Percentiles rank a stretch among this genome's conserved stretches.
phyloP scores from a whole-genome alignment of 352 stramenopile species.

The Phytophthora idaei region DNA sequence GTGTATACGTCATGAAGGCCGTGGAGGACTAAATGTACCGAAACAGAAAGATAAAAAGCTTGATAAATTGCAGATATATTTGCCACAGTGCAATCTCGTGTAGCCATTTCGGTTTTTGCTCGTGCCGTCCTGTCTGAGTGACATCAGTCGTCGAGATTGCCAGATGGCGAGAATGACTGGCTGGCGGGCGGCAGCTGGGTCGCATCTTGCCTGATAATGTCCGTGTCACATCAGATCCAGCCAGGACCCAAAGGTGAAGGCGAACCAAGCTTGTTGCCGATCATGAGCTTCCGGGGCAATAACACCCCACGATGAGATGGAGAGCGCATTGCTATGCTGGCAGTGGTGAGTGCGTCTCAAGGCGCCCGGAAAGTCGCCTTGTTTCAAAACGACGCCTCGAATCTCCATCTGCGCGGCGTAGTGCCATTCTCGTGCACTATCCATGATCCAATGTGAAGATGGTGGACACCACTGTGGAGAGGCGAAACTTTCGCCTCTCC shows the following conservation, averaged over 20 bases:
- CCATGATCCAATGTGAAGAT: conserved; percentile 24
- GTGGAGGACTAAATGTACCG: conserved; percentile 19
- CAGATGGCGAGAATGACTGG: conserved; percentile 31
- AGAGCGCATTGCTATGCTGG: neutral
- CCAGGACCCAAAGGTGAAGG: conserved; percentile 7
- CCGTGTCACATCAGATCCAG: conserved; percentile 25
- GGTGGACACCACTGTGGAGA: conserved; percentile 19
- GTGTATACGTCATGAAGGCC: conserved; percentile 45
- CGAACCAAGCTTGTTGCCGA: neutral
- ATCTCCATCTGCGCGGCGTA: conserved; percentile 17
- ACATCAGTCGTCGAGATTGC: conserved; percentile 10
- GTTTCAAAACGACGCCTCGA: conserved; percentile 16
- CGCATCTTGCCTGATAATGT: conserved; percentile 31
- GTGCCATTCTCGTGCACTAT: conserved; percentile 13
- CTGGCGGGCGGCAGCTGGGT: conserved; percentile 15
- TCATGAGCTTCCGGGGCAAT: neutral
- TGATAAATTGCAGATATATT: neutral
- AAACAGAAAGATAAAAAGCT: neutral
- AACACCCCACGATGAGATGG: neutral
- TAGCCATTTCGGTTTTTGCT: conserved; percentile 17
- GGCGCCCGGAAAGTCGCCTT: conserved; percentile 9
- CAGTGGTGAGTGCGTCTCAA: neutral
- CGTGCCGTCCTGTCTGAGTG: conserved; percentile 9
- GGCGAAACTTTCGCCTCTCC: neutral
- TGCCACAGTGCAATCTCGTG: neutral